Percentiles rank a stretch among this genome's conserved stretches.
These are phyloP conservation scores for Suhomyces bokatorum DNA, from an alignment of 1,139 yeast genomes.

Conservation along the genomic window DNA sequence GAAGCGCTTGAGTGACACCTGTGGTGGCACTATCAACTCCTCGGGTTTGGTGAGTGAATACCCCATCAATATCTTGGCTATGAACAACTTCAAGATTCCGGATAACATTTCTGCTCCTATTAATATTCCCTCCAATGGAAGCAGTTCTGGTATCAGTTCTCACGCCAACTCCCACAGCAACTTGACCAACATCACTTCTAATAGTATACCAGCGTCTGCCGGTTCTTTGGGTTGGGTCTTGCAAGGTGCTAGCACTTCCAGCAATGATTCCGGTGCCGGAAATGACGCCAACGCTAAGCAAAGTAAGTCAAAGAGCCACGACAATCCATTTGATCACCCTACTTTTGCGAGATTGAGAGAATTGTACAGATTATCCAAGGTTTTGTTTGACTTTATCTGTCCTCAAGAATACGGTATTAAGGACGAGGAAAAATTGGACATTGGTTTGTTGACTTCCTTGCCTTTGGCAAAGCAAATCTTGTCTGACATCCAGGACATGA, in stretches of 20 bases:
- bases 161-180: conserved; percentile 29
- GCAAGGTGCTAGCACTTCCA: conserved; percentile 46
- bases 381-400: conserved; percentile 92
- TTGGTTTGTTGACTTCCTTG: conserved; percentile 89
- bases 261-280: conserved; percentile 24
- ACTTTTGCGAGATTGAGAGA: conserved; percentile 82
- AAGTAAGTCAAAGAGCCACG: conserved; percentile 28
- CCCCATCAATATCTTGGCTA: conserved; percentile 77
- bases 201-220: conserved; percentile 46
- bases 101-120: conserved; percentile 16
- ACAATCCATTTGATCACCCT: conserved; percentile 77
- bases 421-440: conserved; percentile 92
- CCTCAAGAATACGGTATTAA: conserved; percentile 99
- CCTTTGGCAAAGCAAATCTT: conserved; percentile 91
- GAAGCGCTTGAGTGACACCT: conserved; percentile 33
- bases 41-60: conserved; percentile 70
- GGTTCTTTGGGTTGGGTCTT: conserved; percentile 79
- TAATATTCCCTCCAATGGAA: conserved; percentile 6
- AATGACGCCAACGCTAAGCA: conserved; percentile 26
- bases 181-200: conserved; percentile 26
- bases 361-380: conserved; percentile 85
- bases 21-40: conserved; percentile 58
- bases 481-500: conserved; percentile 76
- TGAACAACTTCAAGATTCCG: conserved; percentile 70
- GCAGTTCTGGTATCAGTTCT: conserved; percentile 2